Base-by-base conservation (phyloP, 257 asterid species). In the Forsythia viridissima region DNA sequence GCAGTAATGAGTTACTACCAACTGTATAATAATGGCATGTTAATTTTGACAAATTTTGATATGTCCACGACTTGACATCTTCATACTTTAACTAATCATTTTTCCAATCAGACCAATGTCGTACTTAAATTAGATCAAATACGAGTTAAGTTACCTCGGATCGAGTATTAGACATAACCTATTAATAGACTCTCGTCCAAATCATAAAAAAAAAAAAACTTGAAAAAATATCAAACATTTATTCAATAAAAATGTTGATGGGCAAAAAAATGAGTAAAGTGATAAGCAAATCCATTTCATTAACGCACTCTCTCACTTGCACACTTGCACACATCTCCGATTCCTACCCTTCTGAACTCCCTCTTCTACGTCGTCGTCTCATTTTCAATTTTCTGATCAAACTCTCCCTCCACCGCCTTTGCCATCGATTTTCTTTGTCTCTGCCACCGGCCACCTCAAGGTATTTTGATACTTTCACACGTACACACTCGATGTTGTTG, bases 341-440 rank as follows among this genome's bases (percentile, higher is more conserved):
- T 44, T 75, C 80, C 40, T 78, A 65, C 78, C 88, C 34, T 79
- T 69, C 40, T 80, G 82, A 9, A 34, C 82, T 76, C 66, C 84
- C 78, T 75, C 87, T 72, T 76, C 91, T 2, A 85, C 76, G 83
- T 75, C 83, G 82, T 74, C 88, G 8, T 24, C 6, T 63, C 70
- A 39, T 21, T 0, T 39, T 10, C 70, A 63, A 63, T 63, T 24
- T 30, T 39, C 5, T n/a, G n/a, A n/a, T 44, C 63, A 80, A 42
- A 93, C 12, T 84, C 96, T 2, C 90, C 91, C 9, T 88, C 97
- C 6, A 87, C 97, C 71, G 87, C 96, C 8, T 88, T 97, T 24
- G 95, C 97, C 79, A 90, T 94, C 39, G 98, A 93, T 90, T 94
- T 94, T 75, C 97, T 94, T 87, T 79, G 97, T 12, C 97, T 94